phyloP scores from a whole-genome alignment of 306 rosid species.

The Begonia peltatifolia region DNA sequence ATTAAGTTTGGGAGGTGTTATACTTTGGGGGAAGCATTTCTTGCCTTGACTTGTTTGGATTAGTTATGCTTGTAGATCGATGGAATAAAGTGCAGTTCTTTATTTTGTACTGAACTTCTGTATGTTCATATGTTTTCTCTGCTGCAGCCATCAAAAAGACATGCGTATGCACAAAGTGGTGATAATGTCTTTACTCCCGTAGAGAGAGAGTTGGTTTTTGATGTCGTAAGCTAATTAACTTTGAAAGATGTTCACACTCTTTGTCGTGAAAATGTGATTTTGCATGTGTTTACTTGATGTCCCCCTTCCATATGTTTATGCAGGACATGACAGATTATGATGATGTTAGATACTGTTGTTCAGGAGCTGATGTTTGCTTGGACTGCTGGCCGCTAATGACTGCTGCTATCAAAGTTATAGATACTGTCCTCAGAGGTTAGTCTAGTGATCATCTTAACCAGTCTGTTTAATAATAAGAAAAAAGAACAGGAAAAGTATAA shows the following conservation, averaged over 20 bases:
- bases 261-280: not conserved
- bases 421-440: slow-evolving; percentile 69
- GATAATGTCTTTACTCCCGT: slow-evolving; percentile 63
- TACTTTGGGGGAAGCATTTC: too few relatives aligned
- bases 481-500: too few relatives aligned
- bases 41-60: too few relatives aligned
- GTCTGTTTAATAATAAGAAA: too few relatives aligned
- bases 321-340: slow-evolving; percentile 92
- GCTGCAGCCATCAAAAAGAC: slow-evolving; percentile 73
- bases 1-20: too few relatives aligned
- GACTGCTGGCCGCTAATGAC: slow-evolving; percentile 97
- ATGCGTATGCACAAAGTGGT: slow-evolving; percentile 68
- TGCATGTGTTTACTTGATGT: not conserved
- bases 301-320: slow-evolving; percentile 1
- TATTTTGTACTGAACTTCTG: not conserved
- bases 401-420: slow-evolving; percentile 71
- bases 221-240: slow-evolving; percentile 47
- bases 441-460: not conserved
- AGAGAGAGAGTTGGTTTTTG: slow-evolving; percentile 85
- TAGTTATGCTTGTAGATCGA: too few relatives aligned
- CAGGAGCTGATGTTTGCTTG: slow-evolving; percentile 92
- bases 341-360: slow-evolving; percentile 89
- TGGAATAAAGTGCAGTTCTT: too few relatives aligned
- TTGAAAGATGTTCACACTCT: slow-evolving; percentile 7
- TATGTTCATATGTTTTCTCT: slow-evolving; percentile 3